phyloP scores from a whole-genome alignment of 352 stramenopile species.

The Pythium coloratum region DNA sequence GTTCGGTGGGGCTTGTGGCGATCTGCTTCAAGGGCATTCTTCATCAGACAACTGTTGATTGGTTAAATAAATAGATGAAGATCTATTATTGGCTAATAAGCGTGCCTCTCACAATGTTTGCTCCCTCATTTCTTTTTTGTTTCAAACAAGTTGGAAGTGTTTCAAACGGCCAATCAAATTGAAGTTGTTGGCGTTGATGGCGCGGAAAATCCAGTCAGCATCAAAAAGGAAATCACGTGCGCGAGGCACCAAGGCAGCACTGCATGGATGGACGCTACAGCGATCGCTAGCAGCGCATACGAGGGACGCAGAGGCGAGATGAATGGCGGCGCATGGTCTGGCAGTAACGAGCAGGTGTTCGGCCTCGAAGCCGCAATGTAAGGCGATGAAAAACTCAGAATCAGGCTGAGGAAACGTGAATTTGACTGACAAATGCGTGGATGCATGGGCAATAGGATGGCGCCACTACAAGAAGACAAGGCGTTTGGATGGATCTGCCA shows the following conservation, averaged over 20 bases:
- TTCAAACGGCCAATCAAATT: slow-evolving; percentile 2
- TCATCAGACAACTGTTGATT: not conserved
- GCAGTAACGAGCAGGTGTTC: not conserved
- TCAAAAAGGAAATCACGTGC: not conserved
- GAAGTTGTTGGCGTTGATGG: slow-evolving; percentile 3
- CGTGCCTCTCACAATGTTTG: too few relatives aligned
- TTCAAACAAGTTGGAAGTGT: not conserved
- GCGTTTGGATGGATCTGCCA: slow-evolving; percentile 60
- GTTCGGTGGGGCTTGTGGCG: not conserved
- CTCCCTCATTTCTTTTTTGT: not conserved
- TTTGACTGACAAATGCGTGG: not conserved
- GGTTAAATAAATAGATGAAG: not conserved
- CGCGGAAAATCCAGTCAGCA: slow-evolving; percentile 8
- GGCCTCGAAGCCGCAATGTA: not conserved
- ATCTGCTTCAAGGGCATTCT: not conserved
- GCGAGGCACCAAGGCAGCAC: not conserved
- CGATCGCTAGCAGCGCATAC: not conserved
- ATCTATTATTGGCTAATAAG: not conserved
- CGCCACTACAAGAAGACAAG: not conserved
- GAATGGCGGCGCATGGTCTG: not conserved
- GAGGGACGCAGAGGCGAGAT: not conserved
- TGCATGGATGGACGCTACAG: not conserved
- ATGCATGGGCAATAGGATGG: not conserved
- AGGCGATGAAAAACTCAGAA: not conserved
- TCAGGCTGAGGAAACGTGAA: not conserved